Evolutionary conservation across 2,329 filamentous ascomycete species (phyloP).

Genomic region (Thelonectria discophora): DNA sequence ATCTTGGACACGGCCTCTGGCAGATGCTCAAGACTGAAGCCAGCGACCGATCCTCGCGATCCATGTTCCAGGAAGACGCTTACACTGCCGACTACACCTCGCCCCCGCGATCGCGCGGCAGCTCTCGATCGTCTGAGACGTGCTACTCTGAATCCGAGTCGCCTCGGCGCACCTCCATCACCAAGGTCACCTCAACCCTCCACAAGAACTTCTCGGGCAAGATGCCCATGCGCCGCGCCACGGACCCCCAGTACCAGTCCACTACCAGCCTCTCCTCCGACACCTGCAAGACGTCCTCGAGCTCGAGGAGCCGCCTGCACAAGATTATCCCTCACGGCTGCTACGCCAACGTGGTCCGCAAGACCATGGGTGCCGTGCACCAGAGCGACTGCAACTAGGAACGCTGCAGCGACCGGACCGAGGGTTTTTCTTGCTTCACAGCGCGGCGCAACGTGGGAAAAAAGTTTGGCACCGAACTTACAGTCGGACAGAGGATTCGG

Average conservation of each 20-base stretch:
- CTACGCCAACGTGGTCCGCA: conserved; percentile 10
- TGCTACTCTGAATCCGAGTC: conserved; percentile 2
- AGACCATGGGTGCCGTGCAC: conserved; percentile 19
- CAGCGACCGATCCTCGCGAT: conserved; percentile 12
- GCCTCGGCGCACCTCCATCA: conserved; percentile 17
- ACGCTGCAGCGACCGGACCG: background rate
- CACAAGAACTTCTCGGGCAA: conserved; percentile 15
- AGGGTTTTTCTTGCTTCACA: background rate
- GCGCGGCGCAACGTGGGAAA: conserved; percentile 3
- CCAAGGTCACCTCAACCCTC: conserved; percentile 8
- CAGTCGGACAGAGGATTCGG: background rate
- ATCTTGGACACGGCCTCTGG: conserved; percentile 49
- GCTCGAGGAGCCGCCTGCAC: conserved; percentile 11
- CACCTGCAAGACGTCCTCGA: background rate
- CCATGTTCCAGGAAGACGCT: background rate
- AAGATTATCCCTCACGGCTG: conserved; percentile 22
- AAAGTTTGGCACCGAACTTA: background rate
- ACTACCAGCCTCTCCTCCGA: background rate
- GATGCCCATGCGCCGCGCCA: conserved; percentile 15
- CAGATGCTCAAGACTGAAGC: conserved; percentile 38
- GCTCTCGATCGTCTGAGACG: conserved; percentile 18
- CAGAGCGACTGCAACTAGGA: conserved; percentile 3
- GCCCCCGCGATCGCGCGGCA: conserved; percentile 16
- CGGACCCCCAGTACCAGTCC: conserved; percentile 8
- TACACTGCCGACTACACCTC: conserved; percentile 8